Base-by-base conservation (phyloP, 2,329 filamentous ascomycete species). In the Graphilbum fragrans region DNA sequence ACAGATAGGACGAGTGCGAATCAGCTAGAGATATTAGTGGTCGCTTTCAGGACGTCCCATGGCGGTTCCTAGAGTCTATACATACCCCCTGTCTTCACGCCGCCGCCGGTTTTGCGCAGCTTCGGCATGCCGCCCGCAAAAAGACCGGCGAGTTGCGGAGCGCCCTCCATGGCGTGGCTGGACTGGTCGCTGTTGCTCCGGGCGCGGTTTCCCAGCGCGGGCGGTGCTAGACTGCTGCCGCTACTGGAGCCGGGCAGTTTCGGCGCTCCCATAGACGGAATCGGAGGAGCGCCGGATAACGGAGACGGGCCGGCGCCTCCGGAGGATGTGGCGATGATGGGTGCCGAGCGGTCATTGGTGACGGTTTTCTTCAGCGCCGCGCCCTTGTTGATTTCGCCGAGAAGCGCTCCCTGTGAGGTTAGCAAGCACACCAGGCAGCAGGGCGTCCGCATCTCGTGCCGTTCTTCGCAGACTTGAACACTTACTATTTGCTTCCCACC, bases 71-170 rank as follows among this genome's bases (percentile, higher is more conserved):
- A 10, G 21, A 38, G 7, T 31, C 18, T 16, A 17, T 10, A 17
- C 8, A 16, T 14, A 72, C 71, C 71, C 58, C 80, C 84, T 2
- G 84, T 90, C 59, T 86, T 74, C 45, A 90, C 68, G 32, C 82
- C 82, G 37, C 85, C 88, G 42, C 86, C 83, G 3, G 80, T 74
- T 66, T 93, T 95, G 59, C 85, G 84, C 54, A 98, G 59, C 64
- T 95, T 96, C 3, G 92, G 92, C 76, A 96, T 96, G 31, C 90
- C 92, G 29, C 86, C 88, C 1, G 85, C 86, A 56, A 98, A 94
- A 21, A 98, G 61, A 1, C 92, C 92, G 23, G 69, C 90, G 11
- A 96, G 61, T 57, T 95, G 90, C 11, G 87, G 86, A 37, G 85
- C 61, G 2, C 62, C 62, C 18, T 56, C 52, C 17, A 61, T 50